Evolutionary conservation across 140 eudicot species (phyloP).

Genomic region (Flaveria floridana): DNA sequence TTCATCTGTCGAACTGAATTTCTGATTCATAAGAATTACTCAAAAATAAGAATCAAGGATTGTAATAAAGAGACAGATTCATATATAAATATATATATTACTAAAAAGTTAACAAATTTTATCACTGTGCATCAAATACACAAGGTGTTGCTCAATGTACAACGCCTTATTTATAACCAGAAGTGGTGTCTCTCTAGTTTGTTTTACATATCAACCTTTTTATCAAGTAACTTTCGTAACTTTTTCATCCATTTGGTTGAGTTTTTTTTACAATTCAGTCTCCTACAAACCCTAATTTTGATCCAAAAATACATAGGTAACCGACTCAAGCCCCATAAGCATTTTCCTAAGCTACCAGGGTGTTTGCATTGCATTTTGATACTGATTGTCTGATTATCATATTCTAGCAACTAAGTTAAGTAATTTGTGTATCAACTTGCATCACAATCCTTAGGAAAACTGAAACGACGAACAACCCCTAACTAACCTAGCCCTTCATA

Average conservation of each 20-base stretch:
- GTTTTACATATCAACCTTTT: neutral
- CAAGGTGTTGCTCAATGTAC: neutral
- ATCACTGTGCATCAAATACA: neutral
- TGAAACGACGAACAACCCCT: neutral
- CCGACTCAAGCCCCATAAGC: neutral
- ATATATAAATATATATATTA: no score
- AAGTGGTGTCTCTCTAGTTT: neutral
- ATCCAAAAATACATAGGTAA: neutral
- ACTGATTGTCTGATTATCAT: neutral
- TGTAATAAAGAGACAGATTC: neutral
- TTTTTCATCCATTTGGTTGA: neutral
- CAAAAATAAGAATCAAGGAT: neutral
- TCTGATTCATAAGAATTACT: constrained; percentile 43
- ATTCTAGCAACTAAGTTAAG: neutral
- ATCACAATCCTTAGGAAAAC: no score
- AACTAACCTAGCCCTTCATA: neutral
- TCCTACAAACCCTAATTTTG: neutral
- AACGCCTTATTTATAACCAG: neutral
- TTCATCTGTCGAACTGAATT: constrained; percentile 62
- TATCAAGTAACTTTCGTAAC: neutral
- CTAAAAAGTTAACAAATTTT: no score
- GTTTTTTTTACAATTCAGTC: neutral
- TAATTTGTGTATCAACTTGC: neutral
- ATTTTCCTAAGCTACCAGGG: neutral
- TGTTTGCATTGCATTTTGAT: neutral